Percentiles rank a stretch among this genome's conserved stretches.
phyloP scores from a whole-genome alignment of 2,329 filamentous ascomycete genomes.

The Apiospora pterosperma region DNA sequence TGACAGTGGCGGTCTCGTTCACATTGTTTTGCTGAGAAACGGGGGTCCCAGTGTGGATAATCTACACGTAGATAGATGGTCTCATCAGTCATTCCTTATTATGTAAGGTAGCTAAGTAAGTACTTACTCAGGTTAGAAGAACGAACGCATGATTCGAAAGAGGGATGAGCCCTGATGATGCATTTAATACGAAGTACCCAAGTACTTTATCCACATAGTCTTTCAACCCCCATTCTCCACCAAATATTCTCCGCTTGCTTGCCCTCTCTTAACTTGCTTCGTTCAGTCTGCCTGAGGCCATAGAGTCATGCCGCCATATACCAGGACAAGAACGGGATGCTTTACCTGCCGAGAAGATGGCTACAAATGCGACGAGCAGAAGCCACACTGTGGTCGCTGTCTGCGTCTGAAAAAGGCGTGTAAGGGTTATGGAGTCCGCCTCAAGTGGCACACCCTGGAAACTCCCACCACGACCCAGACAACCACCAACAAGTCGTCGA shows the following conservation, averaged over 20 bases:
- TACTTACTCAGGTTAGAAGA: too few relatives aligned
- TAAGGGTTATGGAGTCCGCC: conserved; percentile 26
- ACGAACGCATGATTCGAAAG: too few relatives aligned
- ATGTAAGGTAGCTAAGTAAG: too few relatives aligned
- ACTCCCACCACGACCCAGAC: conserved; percentile 6
- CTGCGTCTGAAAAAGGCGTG: conserved; percentile 25
- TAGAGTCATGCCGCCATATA: conserved; percentile 6
- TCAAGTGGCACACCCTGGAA: conserved; percentile 23
- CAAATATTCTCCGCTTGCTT: not conserved
- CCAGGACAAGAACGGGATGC: conserved; percentile 25
- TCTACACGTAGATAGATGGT: too few relatives aligned
- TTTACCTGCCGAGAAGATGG: conserved; percentile 28
- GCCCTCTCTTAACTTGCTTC: not conserved
- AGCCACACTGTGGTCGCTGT: conserved; percentile 26
- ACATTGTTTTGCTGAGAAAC: not conserved
- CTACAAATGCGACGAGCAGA: conserved; percentile 31
- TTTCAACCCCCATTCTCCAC: not conserved
- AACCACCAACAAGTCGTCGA: conserved; percentile 8
- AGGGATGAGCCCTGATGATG: too few relatives aligned
- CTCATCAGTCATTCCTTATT: too few relatives aligned
- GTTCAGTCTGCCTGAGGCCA: too few relatives aligned
- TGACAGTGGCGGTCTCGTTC: not conserved
- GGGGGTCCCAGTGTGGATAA: too few relatives aligned
- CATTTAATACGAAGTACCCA: too few relatives aligned
- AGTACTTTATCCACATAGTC: not conserved